These are phyloP conservation scores for Rhodocollybia butyracea DNA, from an alignment of 768 basidiomycete species.

Conservation along the genomic window DNA sequence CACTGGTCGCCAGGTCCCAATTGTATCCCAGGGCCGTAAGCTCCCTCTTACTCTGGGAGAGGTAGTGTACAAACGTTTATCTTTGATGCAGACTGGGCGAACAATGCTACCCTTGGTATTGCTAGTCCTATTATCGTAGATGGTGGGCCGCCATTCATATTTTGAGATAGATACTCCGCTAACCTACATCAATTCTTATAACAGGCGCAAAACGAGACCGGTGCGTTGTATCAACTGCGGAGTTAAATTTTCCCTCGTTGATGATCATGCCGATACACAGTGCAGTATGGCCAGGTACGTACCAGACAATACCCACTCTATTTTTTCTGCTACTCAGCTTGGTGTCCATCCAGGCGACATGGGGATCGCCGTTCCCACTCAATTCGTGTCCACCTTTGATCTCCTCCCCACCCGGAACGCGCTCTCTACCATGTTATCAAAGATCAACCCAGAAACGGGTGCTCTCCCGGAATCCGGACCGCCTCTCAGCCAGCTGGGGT, in stretches of 20 bases:
- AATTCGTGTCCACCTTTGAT: constrained; percentile 61
- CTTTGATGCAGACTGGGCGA: constrained; percentile 42
- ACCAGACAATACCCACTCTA: no score
- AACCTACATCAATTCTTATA: not conserved
- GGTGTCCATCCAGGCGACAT: constrained; percentile 62
- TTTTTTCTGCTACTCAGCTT: not conserved
- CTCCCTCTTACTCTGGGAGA: not conserved
- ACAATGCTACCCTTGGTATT: constrained; percentile 51
- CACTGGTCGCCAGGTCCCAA: constrained; percentile 48
- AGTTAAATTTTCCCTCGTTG: not conserved
- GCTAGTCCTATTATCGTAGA: constrained; percentile 62
- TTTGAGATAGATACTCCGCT: not conserved
- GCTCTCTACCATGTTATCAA: constrained; percentile 54
- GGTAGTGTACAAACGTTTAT: not conserved
- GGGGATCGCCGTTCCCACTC: constrained; percentile 54
- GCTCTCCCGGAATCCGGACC: constrained; percentile 54
- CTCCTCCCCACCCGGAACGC: constrained; percentile 54
- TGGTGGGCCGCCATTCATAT: constrained; percentile 20
- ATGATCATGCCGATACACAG: constrained; percentile 20
- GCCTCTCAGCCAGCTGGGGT: constrained; percentile 42
- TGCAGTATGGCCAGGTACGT: constrained; percentile 54
- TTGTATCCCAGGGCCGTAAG: constrained; percentile 41
- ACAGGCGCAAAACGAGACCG: constrained; percentile 53
- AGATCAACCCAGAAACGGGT: constrained; percentile 48
- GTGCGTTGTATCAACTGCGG: constrained; percentile 17